Evolutionary conservation across 139 green algal genomes (phyloP).

Genomic region (Chlamydomonas applanata): DNA sequence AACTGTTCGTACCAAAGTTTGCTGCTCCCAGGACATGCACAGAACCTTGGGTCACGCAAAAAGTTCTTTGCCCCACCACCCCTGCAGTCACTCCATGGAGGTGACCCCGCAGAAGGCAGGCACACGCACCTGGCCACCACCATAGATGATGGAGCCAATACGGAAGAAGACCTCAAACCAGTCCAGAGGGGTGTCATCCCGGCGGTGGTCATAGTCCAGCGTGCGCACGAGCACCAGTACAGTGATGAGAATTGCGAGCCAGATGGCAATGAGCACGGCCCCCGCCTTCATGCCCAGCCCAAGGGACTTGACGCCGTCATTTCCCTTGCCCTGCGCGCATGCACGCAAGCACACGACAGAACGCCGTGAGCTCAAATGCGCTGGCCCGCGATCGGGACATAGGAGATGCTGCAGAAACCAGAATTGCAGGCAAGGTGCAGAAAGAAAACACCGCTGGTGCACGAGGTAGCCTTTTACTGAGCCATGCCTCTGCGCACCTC

Average conservation of each 20-base stretch:
- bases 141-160: constrained; percentile 90
- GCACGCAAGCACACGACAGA: not conserved
- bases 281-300: constrained; percentile 61
- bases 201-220: constrained; percentile 41
- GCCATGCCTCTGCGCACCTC: not conserved
- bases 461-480: too few species aligned
- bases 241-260: constrained; percentile 12
- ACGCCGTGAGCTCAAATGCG: too few species aligned
- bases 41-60: too few species aligned
- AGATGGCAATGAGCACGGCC: constrained; percentile 52
- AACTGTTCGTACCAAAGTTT: too few species aligned
- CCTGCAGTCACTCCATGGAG: too few species aligned
- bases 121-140: constrained; percentile 79
- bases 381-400: too few species aligned
- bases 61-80: too few species aligned
- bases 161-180: constrained; percentile 89
- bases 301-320: constrained; percentile 49
- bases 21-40: too few species aligned
- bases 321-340: not conserved
- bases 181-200: constrained; percentile 52
- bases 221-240: constrained; percentile 27
- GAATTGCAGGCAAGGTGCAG: too few species aligned
- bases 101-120: too few species aligned
- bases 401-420: too few species aligned
- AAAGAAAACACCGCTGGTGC: too few species aligned